Evolutionary conservation across 2,329 filamentous ascomycete genomes (phyloP).

Genomic region (Pseudopyricularia cyperi): DNA sequence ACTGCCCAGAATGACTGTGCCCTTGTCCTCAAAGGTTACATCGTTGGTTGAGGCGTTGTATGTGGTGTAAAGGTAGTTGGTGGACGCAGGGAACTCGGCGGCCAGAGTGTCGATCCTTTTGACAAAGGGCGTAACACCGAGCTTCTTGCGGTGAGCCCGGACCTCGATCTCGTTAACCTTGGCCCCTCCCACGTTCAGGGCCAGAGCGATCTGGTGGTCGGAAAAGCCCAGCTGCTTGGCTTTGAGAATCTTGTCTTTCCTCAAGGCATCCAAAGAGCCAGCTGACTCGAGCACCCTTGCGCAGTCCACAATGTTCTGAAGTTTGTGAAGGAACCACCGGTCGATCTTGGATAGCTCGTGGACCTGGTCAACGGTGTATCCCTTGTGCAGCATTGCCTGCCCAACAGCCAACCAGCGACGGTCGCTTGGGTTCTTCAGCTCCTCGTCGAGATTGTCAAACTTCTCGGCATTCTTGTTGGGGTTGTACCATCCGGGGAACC

Average conservation of each 20-base stretch:
- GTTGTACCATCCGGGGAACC: conserved; percentile 74
- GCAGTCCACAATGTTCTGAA: conserved; percentile 92
- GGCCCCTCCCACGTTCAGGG: conserved; percentile 41
- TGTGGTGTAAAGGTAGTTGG: conserved; percentile 94
- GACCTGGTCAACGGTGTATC: conserved; percentile 82
- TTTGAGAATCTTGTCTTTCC: conserved; percentile 77
- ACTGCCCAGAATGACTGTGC: conserved; percentile 76
- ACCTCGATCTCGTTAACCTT: conserved; percentile 74
- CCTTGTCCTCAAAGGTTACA: conserved; percentile 85
- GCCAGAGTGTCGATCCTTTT: conserved; percentile 98
- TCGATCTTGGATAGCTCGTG: conserved; percentile 81
- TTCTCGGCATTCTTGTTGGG: conserved; percentile 48
- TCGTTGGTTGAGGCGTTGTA: conserved; percentile 95
- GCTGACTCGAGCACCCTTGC: conserved; percentile 73
- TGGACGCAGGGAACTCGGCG: conserved; percentile 88
- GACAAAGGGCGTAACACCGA: conserved; percentile 87
- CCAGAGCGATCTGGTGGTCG: conserved; percentile 83
- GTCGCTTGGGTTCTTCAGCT: conserved; percentile 85
- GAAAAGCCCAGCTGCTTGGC: conserved; percentile 98
- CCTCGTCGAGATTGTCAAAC: conserved; percentile 84
- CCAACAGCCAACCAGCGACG: conserved; percentile 95
- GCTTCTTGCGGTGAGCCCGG: conserved; percentile 68
- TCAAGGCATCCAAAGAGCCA: conserved; percentile 70
- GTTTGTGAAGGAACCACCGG: conserved; percentile 65
- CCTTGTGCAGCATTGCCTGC: conserved; percentile 94